phyloP scores from a whole-genome alignment of 2,329 filamentous ascomycete species.

The Aspergillus fructus region DNA sequence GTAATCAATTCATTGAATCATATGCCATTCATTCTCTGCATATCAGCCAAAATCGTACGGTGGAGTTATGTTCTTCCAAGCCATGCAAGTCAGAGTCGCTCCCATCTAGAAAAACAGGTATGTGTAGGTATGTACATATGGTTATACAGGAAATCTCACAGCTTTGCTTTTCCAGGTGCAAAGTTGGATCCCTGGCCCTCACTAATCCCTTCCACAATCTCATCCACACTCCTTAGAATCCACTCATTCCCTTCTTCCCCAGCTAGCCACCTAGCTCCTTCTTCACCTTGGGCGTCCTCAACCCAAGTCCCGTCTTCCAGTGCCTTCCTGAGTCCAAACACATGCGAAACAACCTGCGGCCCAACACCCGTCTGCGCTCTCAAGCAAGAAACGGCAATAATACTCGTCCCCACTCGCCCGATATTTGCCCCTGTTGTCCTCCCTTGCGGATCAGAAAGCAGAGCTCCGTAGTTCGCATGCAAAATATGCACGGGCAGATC shows the following conservation, averaged over 20 bases:
- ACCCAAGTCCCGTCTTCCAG: conserved; percentile 64
- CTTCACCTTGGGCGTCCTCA: conserved; percentile 51
- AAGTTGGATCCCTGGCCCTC: conserved; percentile 54
- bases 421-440: conserved; percentile 53
- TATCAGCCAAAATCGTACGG: no score
- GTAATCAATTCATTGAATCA: no score
- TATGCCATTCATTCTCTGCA: no score
- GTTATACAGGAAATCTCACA: conserved; percentile 19
- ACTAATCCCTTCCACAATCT: conserved; percentile 54
- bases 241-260: conserved; percentile 65
- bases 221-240: conserved; percentile 62
- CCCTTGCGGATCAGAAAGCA: conserved; percentile 67
- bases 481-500: conserved; percentile 81
- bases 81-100: no score
- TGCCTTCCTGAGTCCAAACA: conserved; percentile 77
- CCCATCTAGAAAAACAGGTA: no score
- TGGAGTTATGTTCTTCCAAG: no score
- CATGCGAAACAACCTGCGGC: conserved; percentile 76
- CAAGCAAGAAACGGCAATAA: conserved; percentile 73
- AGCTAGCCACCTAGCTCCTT: conserved; percentile 61
- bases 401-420: conserved; percentile 68
- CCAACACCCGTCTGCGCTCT: conserved; percentile 78
- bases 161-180: conserved; percentile 48
- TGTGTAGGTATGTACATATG: neutral
- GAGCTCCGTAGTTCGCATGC: conserved; percentile 68